These are phyloP conservation scores for Nannochloris sp. DNA, from an alignment of 139 green algal genomes.

Conservation along the genomic window DNA sequence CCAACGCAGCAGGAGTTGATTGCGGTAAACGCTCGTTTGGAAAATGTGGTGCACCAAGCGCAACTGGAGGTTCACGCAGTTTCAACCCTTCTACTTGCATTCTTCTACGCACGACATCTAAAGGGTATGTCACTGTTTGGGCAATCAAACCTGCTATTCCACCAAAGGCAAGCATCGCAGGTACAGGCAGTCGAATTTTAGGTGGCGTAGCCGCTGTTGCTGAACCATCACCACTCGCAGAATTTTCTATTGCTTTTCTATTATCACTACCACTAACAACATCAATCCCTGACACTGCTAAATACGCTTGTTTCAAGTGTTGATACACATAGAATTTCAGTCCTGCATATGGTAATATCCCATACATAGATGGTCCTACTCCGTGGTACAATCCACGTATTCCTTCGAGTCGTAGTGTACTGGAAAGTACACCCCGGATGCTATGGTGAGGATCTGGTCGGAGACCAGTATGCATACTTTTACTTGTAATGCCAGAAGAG, in stretches of 20 bases:
- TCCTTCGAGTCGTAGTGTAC: slow-evolving; percentile 48
- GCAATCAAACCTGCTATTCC: slow-evolving; percentile 71
- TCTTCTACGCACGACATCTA: slow-evolving; percentile 82
- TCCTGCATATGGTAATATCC: slow-evolving; percentile 91
- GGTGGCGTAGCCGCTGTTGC: neutral
- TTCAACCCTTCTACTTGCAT: slow-evolving; percentile 73
- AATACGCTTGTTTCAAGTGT: slow-evolving; percentile 57
- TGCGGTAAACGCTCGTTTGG: neutral
- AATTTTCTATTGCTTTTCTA: neutral
- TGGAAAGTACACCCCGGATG: slow-evolving; percentile 40
- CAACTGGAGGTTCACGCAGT: neutral
- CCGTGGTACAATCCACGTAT: slow-evolving; percentile 69
- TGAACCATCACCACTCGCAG: neutral
- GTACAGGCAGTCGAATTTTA: slow-evolving; percentile 48
- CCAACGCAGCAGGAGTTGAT: slow-evolving; percentile 43
- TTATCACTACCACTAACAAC: neutral
- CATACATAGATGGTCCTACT: slow-evolving; percentile 69
- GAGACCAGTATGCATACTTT: neutral
- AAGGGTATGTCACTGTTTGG: slow-evolving; percentile 76
- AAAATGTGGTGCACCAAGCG: neutral
- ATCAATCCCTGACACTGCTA: neutral
- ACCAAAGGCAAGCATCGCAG: slow-evolving; percentile 71
- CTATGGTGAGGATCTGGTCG: slow-evolving; percentile 1
- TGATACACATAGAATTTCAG: slow-evolving; percentile 93
- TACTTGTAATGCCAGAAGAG: neutral